Percentiles rank a stretch among this genome's conserved stretches.
phyloP scores from a whole-genome alignment of 2,329 filamentous ascomycete species.

The Ceratocystis diversiconidia region DNA sequence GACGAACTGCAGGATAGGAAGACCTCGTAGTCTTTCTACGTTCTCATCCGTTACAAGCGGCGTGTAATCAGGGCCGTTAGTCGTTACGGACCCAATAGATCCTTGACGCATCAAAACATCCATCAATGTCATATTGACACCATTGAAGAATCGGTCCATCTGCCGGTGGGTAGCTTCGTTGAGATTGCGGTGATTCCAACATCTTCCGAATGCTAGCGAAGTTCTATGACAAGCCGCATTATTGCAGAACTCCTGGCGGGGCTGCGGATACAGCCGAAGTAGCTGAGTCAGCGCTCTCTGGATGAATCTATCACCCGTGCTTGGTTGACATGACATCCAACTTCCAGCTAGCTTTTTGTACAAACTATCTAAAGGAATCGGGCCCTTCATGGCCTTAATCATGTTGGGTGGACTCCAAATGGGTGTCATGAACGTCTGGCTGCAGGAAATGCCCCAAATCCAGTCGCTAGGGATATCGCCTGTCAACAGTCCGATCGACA shows the following conservation, averaged over 20 bases:
- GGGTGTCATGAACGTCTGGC: constrained; percentile 50
- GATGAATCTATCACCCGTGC: constrained; percentile 32
- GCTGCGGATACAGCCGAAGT: constrained; percentile 43
- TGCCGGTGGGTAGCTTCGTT: constrained; percentile 51
- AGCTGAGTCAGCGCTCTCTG: constrained; percentile 41
- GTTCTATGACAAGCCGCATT: constrained; percentile 47
- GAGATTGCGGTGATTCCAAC: constrained; percentile 51
- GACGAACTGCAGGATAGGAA: constrained; percentile 43
- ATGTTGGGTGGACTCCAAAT: constrained; percentile 42
- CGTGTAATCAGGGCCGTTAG: constrained; percentile 35
- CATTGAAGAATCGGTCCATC: constrained; percentile 47
- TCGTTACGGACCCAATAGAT: constrained; percentile 34
- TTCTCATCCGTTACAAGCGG: constrained; percentile 37
- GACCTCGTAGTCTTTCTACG: constrained; percentile 33
- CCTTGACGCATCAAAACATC: constrained; percentile 44
- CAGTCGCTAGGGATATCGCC: constrained; percentile 43
- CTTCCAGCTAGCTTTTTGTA: constrained; percentile 35
- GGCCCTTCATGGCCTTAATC: constrained; percentile 38
- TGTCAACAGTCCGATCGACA: constrained; percentile 44
- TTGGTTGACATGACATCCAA: constrained; percentile 42
- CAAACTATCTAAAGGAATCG: constrained; percentile 35
- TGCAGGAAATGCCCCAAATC: constrained; percentile 44
- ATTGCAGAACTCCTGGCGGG: constrained; percentile 43
- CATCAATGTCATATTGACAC: constrained; percentile 45
- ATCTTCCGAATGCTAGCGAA: constrained; percentile 44